Conservation (phyloP, 1,139 yeast species). For the Yamadazyma friedrichii region DNA sequence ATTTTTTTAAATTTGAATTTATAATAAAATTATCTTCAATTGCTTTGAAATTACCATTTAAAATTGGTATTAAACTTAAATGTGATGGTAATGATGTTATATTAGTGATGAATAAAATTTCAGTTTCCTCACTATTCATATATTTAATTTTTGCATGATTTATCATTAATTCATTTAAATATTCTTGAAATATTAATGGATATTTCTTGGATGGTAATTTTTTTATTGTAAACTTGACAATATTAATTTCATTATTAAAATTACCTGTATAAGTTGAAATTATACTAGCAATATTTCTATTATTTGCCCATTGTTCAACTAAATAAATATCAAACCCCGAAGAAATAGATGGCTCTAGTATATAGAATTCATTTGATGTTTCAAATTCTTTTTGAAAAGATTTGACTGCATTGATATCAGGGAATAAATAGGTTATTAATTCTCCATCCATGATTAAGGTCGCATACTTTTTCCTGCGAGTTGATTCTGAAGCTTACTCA, state of each 20-base stretch:
- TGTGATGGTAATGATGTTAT: slow-evolving; percentile 77
- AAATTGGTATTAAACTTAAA: slow-evolving; percentile 67
- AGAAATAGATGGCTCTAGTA: slow-evolving; percentile 43
- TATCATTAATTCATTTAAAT: slow-evolving; percentile 62
- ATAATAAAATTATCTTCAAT: slow-evolving; percentile 61
- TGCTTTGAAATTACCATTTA: slow-evolving; percentile 56
- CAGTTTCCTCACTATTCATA: slow-evolving; percentile 23
- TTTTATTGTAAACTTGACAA: slow-evolving; percentile 55
- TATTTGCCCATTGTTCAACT: slow-evolving; percentile 92
- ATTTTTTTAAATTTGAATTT: slow-evolving; percentile 71
- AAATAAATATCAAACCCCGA: slow-evolving; percentile 83
- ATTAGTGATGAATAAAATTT: slow-evolving; percentile 72
- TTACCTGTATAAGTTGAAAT: slow-evolving; percentile 88
- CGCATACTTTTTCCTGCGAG: background rate
- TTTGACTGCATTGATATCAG: slow-evolving; percentile 54
- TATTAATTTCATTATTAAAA: slow-evolving; percentile 57
- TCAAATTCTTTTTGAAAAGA: slow-evolving; percentile 44
- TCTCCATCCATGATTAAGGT: slow-evolving; percentile 9
- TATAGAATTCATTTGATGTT: slow-evolving; percentile 34
- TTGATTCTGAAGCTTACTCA: background rate
- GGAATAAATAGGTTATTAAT: slow-evolving; percentile 43
- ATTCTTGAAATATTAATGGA: slow-evolving; percentile 58
- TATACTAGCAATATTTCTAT: slow-evolving; percentile 62
- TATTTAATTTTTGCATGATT: slow-evolving; percentile 52
- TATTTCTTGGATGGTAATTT: slow-evolving; percentile 57